Evolutionary conservation across 2,329 filamentous ascomycete genomes (phyloP), one percentile per base, ranked within the genome.

Genomic region (Cercospora berteroae): DNA sequence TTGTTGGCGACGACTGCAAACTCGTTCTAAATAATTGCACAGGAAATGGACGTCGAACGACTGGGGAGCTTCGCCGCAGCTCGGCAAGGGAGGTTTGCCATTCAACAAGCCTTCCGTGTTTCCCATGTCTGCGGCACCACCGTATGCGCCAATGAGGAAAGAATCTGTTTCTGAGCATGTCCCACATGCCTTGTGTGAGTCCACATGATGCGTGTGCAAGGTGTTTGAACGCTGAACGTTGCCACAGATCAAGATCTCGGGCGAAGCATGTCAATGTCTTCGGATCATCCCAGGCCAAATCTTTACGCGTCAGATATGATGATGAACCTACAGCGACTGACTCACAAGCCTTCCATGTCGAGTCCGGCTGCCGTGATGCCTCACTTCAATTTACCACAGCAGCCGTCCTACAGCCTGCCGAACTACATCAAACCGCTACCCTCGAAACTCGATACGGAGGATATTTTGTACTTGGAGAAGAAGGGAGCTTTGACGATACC

Each of bases 401-500:
- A 68, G 56, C 74, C 75, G 7, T 71, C 74, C 2, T 73, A 82
- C 56, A 79, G 83, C 36, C 83, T 89, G 33, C 87, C 87, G 6
- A 78, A 88, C 65, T 97, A 93, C 76, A 88, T 97, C 75, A 91
- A 92, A 74, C 89, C 92, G 25, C 83, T 97, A 6, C 93, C 93
- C 0, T 80, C 86, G 52, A 90, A 90, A 75, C 90, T 97, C 72
- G 88, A 90, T 5, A 84, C 87, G 13, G 93, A 96, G 73, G 94
- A 97, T 81, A 87, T 96, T 68, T 86, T 89, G 65, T 97, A 95
- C 78, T 85, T 97, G 65, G 86, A 89, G 69, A 87, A 89, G 76
- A 97, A 97, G 82, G 93, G 93, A 4, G 93, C 93, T 1, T 82
- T 97, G 71, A 88, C 88, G 1, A 86, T 97, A 48, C 94, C 94